Base-by-base conservation (phyloP, 129 eudicot species). In the Lactuca sativa region DNA sequence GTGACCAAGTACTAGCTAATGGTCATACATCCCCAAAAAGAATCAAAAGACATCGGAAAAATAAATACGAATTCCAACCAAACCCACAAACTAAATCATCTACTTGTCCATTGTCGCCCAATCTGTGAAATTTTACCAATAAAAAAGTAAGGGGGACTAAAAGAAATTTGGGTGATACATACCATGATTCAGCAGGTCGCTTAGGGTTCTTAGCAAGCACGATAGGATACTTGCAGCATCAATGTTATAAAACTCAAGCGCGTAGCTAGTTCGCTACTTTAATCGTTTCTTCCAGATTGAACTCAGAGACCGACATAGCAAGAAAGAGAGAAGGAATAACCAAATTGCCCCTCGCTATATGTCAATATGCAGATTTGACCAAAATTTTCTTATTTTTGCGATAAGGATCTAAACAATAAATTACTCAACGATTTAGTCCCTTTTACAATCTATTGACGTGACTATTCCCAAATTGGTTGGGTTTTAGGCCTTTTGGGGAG, bases 111-210 rank as follows among this genome's bases (percentile, higher is more conserved):
- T 34, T 14, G 8, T 31, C 13, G 34, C 60, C 59, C 40, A 72
- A 72, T 47, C 1, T 44, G 59, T 33, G 49, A 32, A 33, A 33
- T 2, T 34, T 49, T 47, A 25, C 69, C 48, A 48, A 59, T 71
- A 6, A 16, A 73, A 17, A 48, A 13, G 51, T 15, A 71, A 71
- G 61, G 25, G 56, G 14, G 17, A 1, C 14, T n/a, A 30, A 70
- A 25, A 58, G 34, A 58, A 38, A 61, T 10, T 9, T 70, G 56
- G 11, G 15, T 36, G 31, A 44, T 13, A 38, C 56, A 36, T 62
- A 72, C 70, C 77, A 62, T 72, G 61, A 30, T 72, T 52, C 12
- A 12, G 36, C 63, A 36, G 11, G 53, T 6, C 48, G 63, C 7
- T 38, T 16, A 67, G 9, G 62, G 59, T 52, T 16, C 44, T 38